These are phyloP conservation scores for Bodo saltans DNA, from an alignment of 78 protist genomes.

Conservation along the genomic window DNA sequence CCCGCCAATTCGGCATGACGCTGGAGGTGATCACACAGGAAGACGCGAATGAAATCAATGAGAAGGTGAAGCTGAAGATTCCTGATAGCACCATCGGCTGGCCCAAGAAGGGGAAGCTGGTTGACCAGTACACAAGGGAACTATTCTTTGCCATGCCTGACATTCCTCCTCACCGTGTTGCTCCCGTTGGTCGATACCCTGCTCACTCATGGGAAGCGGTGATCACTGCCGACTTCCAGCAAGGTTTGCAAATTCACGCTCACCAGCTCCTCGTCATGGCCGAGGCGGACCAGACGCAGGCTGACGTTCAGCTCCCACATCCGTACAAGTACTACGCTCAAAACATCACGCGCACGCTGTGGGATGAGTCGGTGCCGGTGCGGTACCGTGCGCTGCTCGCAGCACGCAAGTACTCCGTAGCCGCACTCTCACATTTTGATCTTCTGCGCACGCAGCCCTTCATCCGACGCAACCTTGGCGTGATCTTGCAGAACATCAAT, in stretches of 20 bases:
- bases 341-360: no score
- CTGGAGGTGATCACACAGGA: neutral
- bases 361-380: no score
- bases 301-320: no score
- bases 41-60: neutral
- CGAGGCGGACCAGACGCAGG: neutral
- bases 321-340: no score
- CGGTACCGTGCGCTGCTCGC: no score
- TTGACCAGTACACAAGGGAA: neutral
- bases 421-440: no score
- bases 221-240: neutral
- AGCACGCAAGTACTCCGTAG: no score
- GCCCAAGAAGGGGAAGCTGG: no score
- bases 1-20: neutral
- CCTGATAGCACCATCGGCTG: no score
- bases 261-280: neutral
- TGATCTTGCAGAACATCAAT: neutral
- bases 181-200: neutral
- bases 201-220: neutral
- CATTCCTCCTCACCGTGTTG: neutral
- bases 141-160: neutral
- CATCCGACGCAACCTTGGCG: slow-evolving; percentile 25
- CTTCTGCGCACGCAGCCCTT: no score
- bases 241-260: neutral
- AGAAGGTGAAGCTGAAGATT: neutral